These are phyloP conservation scores for Potentilla sterilis DNA, from an alignment of 306 rosid genomes.

Conservation along the genomic window DNA sequence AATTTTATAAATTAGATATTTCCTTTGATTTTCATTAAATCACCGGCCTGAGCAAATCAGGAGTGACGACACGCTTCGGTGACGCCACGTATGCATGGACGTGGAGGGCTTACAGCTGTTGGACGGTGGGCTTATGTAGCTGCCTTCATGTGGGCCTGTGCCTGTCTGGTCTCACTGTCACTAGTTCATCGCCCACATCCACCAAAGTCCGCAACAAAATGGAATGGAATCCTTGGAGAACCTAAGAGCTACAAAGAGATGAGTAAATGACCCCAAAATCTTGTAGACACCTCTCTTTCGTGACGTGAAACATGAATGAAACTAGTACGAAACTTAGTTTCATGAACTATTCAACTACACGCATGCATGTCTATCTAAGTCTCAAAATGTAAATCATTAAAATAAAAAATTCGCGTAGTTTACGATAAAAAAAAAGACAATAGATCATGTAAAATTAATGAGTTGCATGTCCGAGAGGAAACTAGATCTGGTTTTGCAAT, in stretches of 20 bases:
- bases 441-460: too few species aligned
- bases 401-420: too few species aligned
- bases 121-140: constrained; percentile 36
- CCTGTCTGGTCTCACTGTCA: constrained; percentile 4
- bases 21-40: background rate
- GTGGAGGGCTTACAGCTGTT: constrained; percentile 32
- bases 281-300: too few species aligned
- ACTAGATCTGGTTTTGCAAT: background rate
- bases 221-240: background rate
- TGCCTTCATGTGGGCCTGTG: background rate
- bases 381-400: background rate
- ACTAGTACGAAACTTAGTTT: background rate
- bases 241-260: background rate
- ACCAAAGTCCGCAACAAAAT: background rate
- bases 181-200: constrained; percentile 3
- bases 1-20: background rate
- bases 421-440: too few species aligned
- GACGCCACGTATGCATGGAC: constrained; percentile 26
- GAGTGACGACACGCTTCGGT: constrained; percentile 13
- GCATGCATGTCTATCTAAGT: background rate
- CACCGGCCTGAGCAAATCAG: constrained; percentile 23
- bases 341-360: background rate
- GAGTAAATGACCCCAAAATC: background rate
- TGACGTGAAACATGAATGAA: background rate
- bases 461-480: constrained; percentile 23